Conservation (phyloP, 768 basidiomycete species). For the Lentinula edodes region DNA sequence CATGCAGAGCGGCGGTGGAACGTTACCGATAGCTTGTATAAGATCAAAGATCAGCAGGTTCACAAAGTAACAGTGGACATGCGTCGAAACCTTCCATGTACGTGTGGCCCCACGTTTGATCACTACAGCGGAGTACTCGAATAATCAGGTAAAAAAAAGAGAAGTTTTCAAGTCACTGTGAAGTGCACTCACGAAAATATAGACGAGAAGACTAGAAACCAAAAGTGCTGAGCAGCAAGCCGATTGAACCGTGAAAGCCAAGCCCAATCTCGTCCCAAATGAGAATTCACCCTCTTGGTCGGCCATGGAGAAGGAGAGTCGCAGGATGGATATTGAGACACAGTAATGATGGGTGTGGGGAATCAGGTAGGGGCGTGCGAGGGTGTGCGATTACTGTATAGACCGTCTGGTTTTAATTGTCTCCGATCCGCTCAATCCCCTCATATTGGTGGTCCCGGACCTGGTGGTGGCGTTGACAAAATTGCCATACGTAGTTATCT, state of each 20-base stretch:
- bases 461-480: not conserved
- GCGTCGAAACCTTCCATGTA: slow-evolving; percentile 24
- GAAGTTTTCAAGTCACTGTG: not conserved
- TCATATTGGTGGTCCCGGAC: not conserved
- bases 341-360: not conserved
- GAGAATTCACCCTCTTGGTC: not conserved
- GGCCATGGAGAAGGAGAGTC: not conserved
- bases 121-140: slow-evolving; percentile 21
- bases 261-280: slow-evolving; percentile 21
- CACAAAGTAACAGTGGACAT: slow-evolving; percentile 27
- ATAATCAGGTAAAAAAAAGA: not conserved
- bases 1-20: not conserved
- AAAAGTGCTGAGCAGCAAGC: slow-evolving; percentile 23
- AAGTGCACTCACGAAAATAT: slow-evolving; percentile 20
- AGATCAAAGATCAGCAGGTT: slow-evolving; percentile 25
- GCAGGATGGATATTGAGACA: not conserved
- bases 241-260: slow-evolving; percentile 23
- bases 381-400: not conserved
- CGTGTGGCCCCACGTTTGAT: slow-evolving; percentile 18
- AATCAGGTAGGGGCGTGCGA: not conserved
- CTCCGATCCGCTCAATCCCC: not conserved
- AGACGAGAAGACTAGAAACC: slow-evolving; percentile 20
- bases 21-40: slow-evolving; percentile 27
- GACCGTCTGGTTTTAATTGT: not conserved
- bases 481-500: not conserved